phyloP scores from a whole-genome alignment of 1,139 yeast genomes.

The Hansenula sp. region DNA sequence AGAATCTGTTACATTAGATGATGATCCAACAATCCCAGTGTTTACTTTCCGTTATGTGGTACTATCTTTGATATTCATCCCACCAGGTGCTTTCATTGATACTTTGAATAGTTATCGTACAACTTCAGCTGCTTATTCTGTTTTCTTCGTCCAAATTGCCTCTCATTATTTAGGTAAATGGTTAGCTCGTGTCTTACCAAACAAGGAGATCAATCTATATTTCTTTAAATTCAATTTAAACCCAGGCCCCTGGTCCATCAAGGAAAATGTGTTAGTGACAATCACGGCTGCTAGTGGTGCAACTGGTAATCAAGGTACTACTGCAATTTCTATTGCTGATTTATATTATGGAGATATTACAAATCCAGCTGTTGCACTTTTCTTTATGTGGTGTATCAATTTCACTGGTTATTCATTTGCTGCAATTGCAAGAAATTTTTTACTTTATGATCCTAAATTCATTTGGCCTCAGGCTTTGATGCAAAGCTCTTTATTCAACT shows the following conservation, averaged over 20 bases:
- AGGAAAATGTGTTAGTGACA: constrained; percentile 29
- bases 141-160: constrained; percentile 42
- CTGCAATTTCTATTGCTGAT: constrained; percentile 39
- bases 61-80: constrained; percentile 35
- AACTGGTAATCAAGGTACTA: constrained; percentile 42
- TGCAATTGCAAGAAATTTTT: constrained; percentile 38
- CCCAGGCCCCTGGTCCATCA: constrained; percentile 46
- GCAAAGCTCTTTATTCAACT: constrained; percentile 41
- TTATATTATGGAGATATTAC: constrained; percentile 34
- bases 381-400: constrained; percentile 43
- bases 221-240: constrained; percentile 29
- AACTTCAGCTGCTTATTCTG: constrained; percentile 43
- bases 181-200: constrained; percentile 34
- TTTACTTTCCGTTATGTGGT: constrained; percentile 40
- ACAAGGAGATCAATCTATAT: constrained; percentile 22
- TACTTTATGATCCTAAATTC: constrained; percentile 36
- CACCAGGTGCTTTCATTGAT: constrained; percentile 46
- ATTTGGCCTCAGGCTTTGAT: constrained; percentile 45
- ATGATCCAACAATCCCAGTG: constrained; percentile 34
- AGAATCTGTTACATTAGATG: constrained; percentile 29
- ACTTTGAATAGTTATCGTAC: constrained; percentile 46
- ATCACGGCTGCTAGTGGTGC: constrained; percentile 46
- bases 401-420: constrained; percentile 44
- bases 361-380: constrained; percentile 30
- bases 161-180: constrained; percentile 41